These are phyloP conservation scores for Shiraia bambusicola DNA, from an alignment of 2,329 filamentous ascomycete species.

Conservation along the genomic window DNA sequence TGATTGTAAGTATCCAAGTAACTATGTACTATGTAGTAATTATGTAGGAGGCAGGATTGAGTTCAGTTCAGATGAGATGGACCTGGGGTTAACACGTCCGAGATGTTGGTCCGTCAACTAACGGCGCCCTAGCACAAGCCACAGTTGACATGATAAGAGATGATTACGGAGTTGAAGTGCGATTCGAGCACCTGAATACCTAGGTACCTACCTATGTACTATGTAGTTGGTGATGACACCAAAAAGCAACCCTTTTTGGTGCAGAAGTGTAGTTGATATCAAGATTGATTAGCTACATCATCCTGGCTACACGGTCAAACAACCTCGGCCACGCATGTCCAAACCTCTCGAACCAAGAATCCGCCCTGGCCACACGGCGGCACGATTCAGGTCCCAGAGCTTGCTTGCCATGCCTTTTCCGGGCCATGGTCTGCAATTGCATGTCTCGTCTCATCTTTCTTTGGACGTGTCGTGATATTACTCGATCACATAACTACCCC, in stretches of 20 bases:
- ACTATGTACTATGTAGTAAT: too few relatives aligned
- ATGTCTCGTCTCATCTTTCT: neutral
- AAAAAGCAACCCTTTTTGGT: conserved; percentile 4
- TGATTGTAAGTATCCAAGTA: too few relatives aligned
- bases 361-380: conserved; percentile 3
- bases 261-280: too few relatives aligned
- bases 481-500: too few relatives aligned
- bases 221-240: neutral
- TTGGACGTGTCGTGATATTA: neutral
- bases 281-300: too few relatives aligned
- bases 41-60: too few relatives aligned
- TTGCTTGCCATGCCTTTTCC: conserved; percentile 1
- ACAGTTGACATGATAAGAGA: neutral
- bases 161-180: too few relatives aligned
- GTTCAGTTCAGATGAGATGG: too few relatives aligned
- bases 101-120: neutral
- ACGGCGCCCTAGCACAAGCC: neutral
- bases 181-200: neutral
- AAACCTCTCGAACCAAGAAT: conserved; percentile 7
- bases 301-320: conserved; percentile 2
- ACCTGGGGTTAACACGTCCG: neutral
- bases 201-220: neutral
- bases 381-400: conserved; percentile 20
- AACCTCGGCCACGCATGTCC: neutral
- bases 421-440: neutral